These are phyloP conservation scores for Pilaira anomala DNA, from an alignment of 192 early-diverging fungal genomes.

Conservation along the genomic window DNA sequence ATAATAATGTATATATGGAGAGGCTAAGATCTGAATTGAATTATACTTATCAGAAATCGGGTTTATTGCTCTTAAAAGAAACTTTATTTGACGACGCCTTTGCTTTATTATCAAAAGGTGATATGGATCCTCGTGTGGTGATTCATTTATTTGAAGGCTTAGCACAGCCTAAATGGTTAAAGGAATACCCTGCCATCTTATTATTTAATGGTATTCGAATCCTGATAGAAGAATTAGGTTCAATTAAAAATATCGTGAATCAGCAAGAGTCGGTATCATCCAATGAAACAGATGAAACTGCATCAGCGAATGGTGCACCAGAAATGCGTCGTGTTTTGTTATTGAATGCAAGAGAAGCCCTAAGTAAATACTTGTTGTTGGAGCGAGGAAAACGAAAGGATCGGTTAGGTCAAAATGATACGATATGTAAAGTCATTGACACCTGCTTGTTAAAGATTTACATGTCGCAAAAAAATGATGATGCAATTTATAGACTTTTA, in stretches of 20 bases:
- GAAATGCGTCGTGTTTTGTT: slow-evolving; percentile 47
- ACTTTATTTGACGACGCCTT: slow-evolving; percentile 70
- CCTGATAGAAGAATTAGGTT: slow-evolving; percentile 33
- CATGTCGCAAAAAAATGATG: slow-evolving; percentile 27
- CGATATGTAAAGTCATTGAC: slow-evolving; percentile 42
- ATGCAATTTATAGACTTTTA: slow-evolving; percentile 26
- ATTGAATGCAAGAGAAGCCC: slow-evolving; percentile 57
- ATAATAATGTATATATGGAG: slow-evolving; percentile 44
- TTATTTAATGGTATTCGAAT: slow-evolving; percentile 43
- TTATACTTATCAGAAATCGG: slow-evolving; percentile 65
- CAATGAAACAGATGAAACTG: neutral
- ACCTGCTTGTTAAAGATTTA: slow-evolving; percentile 52
- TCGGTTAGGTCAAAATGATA: slow-evolving; percentile 10
- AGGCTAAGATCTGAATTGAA: slow-evolving; percentile 49
- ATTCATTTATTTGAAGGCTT: slow-evolving; percentile 51
- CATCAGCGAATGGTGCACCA: slow-evolving; percentile 9
- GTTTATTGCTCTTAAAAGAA: slow-evolving; percentile 55
- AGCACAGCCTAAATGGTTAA: slow-evolving; percentile 22
- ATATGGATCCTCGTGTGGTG: slow-evolving; percentile 57
- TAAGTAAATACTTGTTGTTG: slow-evolving; percentile 50
- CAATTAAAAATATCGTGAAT: slow-evolving; percentile 43
- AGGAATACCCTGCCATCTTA: slow-evolving; percentile 24
- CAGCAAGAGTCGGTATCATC: neutral
- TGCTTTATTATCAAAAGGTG: slow-evolving; percentile 55
- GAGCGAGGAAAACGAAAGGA: slow-evolving; percentile 31